Evolutionary conservation across 495 filamentous ascomycete species (phyloP).

Genomic region (Hypoxylon fuscum): DNA sequence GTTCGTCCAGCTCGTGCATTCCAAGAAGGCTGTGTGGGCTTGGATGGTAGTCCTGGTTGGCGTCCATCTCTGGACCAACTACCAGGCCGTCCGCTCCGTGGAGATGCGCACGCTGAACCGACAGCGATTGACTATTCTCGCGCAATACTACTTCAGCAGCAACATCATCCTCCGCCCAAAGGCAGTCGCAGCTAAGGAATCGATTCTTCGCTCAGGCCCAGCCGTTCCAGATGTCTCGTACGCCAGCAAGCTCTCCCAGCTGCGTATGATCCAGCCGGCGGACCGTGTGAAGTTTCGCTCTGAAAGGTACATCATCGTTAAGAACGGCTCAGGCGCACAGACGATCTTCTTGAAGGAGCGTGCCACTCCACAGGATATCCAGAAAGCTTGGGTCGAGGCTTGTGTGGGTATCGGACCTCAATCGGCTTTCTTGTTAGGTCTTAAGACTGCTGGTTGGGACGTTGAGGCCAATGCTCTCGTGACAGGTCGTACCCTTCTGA

Average conservation of each 20-base stretch:
- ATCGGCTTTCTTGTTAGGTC: conserved; percentile 42
- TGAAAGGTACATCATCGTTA: conserved; percentile 49
- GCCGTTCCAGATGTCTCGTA: conserved; percentile 49
- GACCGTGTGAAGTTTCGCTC: conserved; percentile 3
- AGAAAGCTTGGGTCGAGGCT: conserved; percentile 81
- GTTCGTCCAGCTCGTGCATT: conserved; percentile 78
- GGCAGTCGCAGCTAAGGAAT: conserved; percentile 71
- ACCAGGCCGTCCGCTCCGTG: conserved; percentile 83
- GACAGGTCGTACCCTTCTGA: conserved; percentile 41
- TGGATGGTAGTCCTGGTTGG: conserved; percentile 74
- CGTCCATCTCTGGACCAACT: conserved; percentile 83
- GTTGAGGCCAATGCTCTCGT: conserved; percentile 55
- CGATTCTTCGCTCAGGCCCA: conserved; percentile 72
- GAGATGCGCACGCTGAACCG: conserved; percentile 86
- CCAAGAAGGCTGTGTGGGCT: conserved; percentile 77
- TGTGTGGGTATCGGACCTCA: too few species aligned
- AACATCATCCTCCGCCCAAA: conserved; percentile 66
- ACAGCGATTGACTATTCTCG: conserved; percentile 82
- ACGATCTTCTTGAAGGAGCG: conserved; percentile 68
- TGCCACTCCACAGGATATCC: conserved; percentile 57
- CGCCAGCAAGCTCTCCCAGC: conserved; percentile 25
- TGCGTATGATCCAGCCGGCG: conserved; percentile 18
- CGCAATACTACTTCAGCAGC: conserved; percentile 67
- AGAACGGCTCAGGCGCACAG: conserved; percentile 42
- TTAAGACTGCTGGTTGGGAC: conserved; percentile 56